Conservation (phyloP, 2,329 filamentous ascomycete genomes). For the Hypoxylon sp. region DNA sequence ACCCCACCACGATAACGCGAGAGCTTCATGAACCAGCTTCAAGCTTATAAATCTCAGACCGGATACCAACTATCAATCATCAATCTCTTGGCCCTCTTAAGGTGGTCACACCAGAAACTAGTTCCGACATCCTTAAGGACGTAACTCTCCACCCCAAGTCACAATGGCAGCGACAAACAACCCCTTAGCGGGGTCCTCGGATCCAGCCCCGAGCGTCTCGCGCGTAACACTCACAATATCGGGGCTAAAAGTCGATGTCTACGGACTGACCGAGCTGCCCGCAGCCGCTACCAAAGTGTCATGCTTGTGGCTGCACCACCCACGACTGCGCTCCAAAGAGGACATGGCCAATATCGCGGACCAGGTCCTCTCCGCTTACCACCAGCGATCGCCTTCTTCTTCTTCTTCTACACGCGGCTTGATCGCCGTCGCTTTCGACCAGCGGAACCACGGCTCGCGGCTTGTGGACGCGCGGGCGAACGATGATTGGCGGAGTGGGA, state of each 20-base stretch:
- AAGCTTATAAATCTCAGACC: not conserved
- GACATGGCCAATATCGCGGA: conserved; percentile 83
- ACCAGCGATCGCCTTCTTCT: conserved; percentile 58
- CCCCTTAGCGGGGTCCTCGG: conserved; percentile 10
- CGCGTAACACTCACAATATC: conserved; percentile 72
- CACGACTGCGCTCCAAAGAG: conserved; percentile 77
- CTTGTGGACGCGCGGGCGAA: conserved; percentile 78
- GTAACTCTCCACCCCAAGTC: conserved; percentile 51
- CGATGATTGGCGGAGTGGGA: conserved; percentile 83
- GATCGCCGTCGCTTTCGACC: conserved; percentile 89
- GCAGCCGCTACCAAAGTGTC: conserved; percentile 69
- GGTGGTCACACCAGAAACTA: conserved; percentile 74
- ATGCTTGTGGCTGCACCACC: conserved; percentile 93
- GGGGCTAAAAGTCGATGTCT: conserved; percentile 83
- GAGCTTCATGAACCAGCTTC: not conserved
- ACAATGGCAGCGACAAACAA: conserved; percentile 34
- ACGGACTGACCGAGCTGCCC: conserved; percentile 83
- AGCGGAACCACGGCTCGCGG: conserved; percentile 90
- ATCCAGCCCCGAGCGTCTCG: conserved; percentile 24
- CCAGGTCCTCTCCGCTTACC: conserved; percentile 78
- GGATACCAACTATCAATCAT: not conserved
- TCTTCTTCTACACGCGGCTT: conserved; percentile 66
- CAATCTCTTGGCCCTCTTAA: conserved; percentile 65
- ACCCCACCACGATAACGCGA: not conserved
- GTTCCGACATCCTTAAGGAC: conserved; percentile 60